phyloP scores from a whole-genome alignment of 176 grass and related monocot genomes.

The Typha latifolia region DNA sequence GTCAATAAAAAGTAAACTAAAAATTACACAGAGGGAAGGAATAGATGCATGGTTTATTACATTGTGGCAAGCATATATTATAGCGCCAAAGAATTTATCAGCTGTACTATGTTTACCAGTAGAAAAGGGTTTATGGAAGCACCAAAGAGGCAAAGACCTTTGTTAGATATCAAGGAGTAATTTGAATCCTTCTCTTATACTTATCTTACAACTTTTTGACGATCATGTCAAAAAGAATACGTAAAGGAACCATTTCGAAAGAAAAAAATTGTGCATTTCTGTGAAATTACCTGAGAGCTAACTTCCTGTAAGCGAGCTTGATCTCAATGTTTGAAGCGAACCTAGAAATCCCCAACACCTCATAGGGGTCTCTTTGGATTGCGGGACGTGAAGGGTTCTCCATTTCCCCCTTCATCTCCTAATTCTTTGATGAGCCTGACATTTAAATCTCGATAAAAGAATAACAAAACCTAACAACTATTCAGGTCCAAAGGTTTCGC shows the following conservation, averaged over 20 bases:
- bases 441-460: neutral
- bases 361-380: neutral
- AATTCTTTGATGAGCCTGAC: neutral
- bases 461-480: neutral
- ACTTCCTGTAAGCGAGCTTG: neutral
- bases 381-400: neutral
- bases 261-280: neutral
- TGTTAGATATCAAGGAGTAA: no score
- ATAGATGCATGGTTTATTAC: neutral
- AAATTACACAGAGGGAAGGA: neutral
- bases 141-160: no score
- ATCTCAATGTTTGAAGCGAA: neutral
- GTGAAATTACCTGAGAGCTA: slow-evolving; percentile 3
- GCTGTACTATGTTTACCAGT: no score
- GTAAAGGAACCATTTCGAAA: neutral
- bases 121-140: no score
- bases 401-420: neutral
- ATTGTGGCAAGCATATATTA: neutral
- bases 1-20: neutral
- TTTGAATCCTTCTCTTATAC: no score
- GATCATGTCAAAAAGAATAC: neutral
- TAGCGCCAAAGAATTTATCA: neutral
- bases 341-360: neutral
- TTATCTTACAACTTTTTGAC: neutral
- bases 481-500: neutral